Conservation (phyloP, 225 moss, liverwort and hornwort genomes). For the Marchantia polymorpha region DNA sequence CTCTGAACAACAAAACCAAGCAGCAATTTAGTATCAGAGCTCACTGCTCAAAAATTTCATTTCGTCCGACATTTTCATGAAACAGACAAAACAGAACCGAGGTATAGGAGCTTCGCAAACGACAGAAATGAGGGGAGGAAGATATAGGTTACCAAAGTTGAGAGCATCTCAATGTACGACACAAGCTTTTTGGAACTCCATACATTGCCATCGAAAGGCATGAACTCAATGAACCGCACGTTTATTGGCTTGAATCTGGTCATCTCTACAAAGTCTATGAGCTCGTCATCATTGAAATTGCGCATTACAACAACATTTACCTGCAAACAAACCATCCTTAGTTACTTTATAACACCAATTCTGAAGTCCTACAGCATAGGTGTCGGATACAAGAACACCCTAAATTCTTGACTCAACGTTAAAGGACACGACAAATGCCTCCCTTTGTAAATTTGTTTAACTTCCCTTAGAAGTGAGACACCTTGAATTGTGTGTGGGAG, state of each 20-base stretch:
- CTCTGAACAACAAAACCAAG: slow-evolving; percentile 45
- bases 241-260: slow-evolving; percentile 82
- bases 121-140: too few relatives aligned
- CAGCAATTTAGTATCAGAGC: not conserved
- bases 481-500: too few relatives aligned
- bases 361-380: too few relatives aligned
- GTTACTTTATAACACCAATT: not conserved
- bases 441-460: too few relatives aligned
- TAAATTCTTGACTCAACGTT: too few relatives aligned
- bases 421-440: too few relatives aligned
- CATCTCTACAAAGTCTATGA: slow-evolving; percentile 90
- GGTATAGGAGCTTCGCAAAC: too few relatives aligned
- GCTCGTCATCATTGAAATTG: slow-evolving; percentile 93
- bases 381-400: too few relatives aligned
- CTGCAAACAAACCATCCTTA: slow-evolving; percentile 37
- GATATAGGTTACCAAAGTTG: slow-evolving; percentile 48
- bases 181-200: slow-evolving; percentile 98
- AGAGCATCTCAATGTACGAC: slow-evolving; percentile 87
- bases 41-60: too few relatives aligned
- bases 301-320: slow-evolving; percentile 93
- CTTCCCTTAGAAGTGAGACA: too few relatives aligned
- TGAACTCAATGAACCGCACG: slow-evolving; percentile 96
- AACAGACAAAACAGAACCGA: too few relatives aligned
- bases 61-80: too few relatives aligned
- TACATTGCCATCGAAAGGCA: slow-evolving; percentile 99